Base-by-base conservation (phyloP, 495 filamentous ascomycete genomes). In the Penicillium coprophilum region DNA sequence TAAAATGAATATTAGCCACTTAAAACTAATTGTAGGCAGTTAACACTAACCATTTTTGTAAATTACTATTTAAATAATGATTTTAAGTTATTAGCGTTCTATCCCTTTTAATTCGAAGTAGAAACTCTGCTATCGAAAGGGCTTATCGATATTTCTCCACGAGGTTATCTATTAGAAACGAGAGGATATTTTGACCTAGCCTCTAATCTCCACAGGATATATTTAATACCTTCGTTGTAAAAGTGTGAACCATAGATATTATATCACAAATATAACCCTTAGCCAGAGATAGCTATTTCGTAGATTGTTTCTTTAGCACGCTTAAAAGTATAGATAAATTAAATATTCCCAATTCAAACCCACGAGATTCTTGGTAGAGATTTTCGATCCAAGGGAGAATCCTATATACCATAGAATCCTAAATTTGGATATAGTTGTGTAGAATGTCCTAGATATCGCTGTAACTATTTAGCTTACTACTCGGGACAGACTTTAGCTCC, bases 291-390 rank as follows among this genome's bases (percentile, higher is more conserved):
- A 70, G 58, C 84, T 82, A 87, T 28, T 83, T 85, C 5, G 44
- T 60, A 0, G 81, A 80, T 58, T 87, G 82, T 34, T 82, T 73
- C 30, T 75, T 77, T 65, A 84, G 81, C 3, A 79, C 65, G 9
- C 58, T 77, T 0, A 70, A 62, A 7, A 83, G 60, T 0, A 87
- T 45, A 0, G 66, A 50, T 4, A 59, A 39, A 28, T 76, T 70
- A 59, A 81, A 75, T 0, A 68, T 72, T 0, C 74, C 71, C 17
- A 77, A 52, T 23, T 76, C 71, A 46, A 78, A 75, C 0, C 73
- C 75, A 36, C 67, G 61, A 3, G 69, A 70, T 2, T 52, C 55
- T 0, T 44, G 56, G 50, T 77, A 71, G 8, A 64, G 30, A 10
- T 62, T 49, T 11, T 57, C 53, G 0, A 77, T 62, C 74, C 73